Conservation (phyloP, 2,329 filamentous ascomycete species). For the Lizonia empirigonia region DNA sequence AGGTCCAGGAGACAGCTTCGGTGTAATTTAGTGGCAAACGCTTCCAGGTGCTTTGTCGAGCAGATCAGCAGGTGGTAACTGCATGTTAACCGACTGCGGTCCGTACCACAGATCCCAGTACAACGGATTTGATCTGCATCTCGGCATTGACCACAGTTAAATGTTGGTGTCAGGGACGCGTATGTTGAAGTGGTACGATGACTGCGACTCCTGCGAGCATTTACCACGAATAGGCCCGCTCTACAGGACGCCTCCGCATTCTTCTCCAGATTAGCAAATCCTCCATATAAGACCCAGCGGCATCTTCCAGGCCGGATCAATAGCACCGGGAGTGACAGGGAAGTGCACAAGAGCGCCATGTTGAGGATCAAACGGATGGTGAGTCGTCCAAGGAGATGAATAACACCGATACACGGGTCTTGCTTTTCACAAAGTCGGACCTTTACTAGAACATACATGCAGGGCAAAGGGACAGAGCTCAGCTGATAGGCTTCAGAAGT, state of each 20-base stretch:
- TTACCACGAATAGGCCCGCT: constrained; percentile 1
- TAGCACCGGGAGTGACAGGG: not conserved
- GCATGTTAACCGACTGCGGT: constrained; percentile 16
- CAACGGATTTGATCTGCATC: constrained; percentile 12
- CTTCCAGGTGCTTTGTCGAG: constrained; percentile 8
- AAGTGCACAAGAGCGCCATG: constrained; percentile 9
- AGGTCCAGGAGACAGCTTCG: not conserved
- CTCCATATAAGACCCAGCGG: not conserved
- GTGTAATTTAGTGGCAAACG: not conserved
- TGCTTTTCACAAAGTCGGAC: constrained; percentile 1
- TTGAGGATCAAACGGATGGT: not conserved
- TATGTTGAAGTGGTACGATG: constrained; percentile 4
- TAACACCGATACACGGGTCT: not conserved
- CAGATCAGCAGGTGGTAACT: constrained; percentile 6
- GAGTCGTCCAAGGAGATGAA: constrained; percentile 3
- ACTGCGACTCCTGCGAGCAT: not conserved
- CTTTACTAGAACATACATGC: constrained; percentile 1
- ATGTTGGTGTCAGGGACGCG: constrained; percentile 3
- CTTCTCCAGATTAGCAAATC: not conserved
- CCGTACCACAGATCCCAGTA: constrained; percentile 4
- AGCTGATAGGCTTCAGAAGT: constrained; percentile 13
- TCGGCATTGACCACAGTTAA: constrained; percentile 5
- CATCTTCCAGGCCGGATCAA: not conserved
- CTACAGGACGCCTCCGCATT: not conserved
- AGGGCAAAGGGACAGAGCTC: constrained; percentile 8